Percentiles rank a stretch among this genome's conserved stretches.
These are phyloP conservation scores for Claviceps paspali DNA, from an alignment of 2,329 filamentous ascomycete genomes.

Conservation along the genomic window DNA sequence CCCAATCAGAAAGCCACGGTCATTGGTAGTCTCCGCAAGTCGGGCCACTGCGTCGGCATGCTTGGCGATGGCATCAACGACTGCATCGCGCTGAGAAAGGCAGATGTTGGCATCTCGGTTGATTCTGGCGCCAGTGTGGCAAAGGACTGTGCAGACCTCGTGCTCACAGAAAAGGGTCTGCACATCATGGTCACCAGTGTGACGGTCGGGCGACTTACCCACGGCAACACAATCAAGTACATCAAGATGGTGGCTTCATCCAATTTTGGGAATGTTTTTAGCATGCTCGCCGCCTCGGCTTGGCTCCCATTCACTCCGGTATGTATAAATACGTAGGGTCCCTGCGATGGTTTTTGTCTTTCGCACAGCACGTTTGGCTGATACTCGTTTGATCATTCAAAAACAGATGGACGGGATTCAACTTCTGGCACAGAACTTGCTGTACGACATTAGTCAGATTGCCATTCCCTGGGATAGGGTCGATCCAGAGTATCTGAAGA, in stretches of 20 bases:
- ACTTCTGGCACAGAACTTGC: conserved; percentile 14
- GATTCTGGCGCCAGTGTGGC: conserved; percentile 15
- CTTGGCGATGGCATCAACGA: conserved; percentile 17
- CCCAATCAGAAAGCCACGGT: conserved; percentile 14
- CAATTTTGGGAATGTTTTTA: conserved; percentile 18
- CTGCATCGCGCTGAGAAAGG: conserved; percentile 13
- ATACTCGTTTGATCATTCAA: too few relatives aligned
- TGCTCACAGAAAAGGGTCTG: conserved; percentile 16
- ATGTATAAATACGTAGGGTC: not conserved
- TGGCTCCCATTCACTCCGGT: conserved; percentile 15
- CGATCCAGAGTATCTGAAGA: conserved; percentile 13
- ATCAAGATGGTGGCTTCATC: conserved; percentile 18
- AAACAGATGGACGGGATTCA: conserved; percentile 13
- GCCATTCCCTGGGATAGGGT: conserved; percentile 16
- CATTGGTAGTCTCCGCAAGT: conserved; percentile 10
- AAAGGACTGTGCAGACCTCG: conserved; percentile 16
- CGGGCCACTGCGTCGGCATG: conserved; percentile 15
- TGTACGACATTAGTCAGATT: conserved; percentile 16
- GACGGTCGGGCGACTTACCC: conserved; percentile 12
- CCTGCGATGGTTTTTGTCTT: too few relatives aligned
- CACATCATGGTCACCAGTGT: conserved; percentile 14
- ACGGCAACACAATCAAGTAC: conserved; percentile 17
- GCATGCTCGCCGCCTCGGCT: conserved; percentile 13
- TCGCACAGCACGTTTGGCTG: too few relatives aligned
- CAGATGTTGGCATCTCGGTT: conserved; percentile 16